Base-by-base conservation (phyloP, 257 asterid species). In the Linderniella brevidens region DNA sequence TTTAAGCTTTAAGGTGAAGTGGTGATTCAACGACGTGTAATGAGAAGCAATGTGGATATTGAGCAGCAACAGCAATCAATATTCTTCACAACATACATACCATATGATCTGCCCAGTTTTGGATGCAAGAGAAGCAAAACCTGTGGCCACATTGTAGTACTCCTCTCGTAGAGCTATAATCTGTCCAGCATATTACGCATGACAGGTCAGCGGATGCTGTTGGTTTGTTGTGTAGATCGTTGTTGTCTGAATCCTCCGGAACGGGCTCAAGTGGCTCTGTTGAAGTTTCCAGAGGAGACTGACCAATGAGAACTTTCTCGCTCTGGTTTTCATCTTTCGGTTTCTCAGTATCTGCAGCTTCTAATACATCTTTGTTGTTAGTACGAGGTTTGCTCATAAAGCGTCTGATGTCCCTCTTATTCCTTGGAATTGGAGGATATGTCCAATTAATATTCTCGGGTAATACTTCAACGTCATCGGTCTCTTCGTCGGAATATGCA, bases 161-260 rank as follows among this genome's bases (percentile, higher is more conserved):
- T 42, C 99, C 99, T 63, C 96, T 69, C 37, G 79, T 71, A 53
- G 85, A 55, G 70, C 88, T 76, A 73, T 78, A 85, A 38, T 74
- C 82, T 17, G 92, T 80, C 87, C 79, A 78, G 60, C 98, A 90
- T 54, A 90, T 90, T 55, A 77, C 93, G 59, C 96, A 90, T 35
- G 98, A 88, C 59, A 76, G 58, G 56, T 73, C 72, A 15, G 54
- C 50, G 49, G 82, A 51, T 42, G 50, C 51, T 44, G 87, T 63
- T 25, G 44, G 61, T 50, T 18, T 37, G 20, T 48, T 49, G 49
- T 45, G 11, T 37, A 13, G 54, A 56, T 57, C 75, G 43, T 15
- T 48, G 41, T 45, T 64, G 55, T 59, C 45, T 19, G 55, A 50
- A 58, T 66, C 70, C 54, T 50, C 54, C 52, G 44, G 41, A 48